Evolutionary conservation across 2,329 filamentous ascomycete species (phyloP).

Genomic region (Neocucurbitaria cava): DNA sequence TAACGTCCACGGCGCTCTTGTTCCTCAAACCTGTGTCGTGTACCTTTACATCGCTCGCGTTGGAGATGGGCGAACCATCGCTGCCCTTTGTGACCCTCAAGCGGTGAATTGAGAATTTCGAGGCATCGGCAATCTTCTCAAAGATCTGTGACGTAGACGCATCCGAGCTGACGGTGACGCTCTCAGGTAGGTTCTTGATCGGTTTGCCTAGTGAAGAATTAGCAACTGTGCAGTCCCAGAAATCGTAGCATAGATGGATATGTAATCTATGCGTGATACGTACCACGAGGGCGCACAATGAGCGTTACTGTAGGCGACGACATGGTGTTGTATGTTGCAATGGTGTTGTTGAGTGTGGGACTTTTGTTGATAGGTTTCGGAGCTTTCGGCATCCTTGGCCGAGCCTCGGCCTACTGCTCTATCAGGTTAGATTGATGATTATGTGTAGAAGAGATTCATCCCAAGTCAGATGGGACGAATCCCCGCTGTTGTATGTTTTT

Average conservation of each 20-base stretch:
- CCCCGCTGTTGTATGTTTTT: no score
- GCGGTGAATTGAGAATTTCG: constrained; percentile 64
- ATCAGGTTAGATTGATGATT: no score
- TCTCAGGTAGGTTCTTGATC: constrained; percentile 66
- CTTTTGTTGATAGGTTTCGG: constrained; percentile 13
- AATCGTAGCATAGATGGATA: constrained; percentile 3
- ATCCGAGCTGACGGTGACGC: constrained; percentile 59
- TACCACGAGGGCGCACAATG: constrained; percentile 56
- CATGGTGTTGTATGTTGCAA: constrained; percentile 38
- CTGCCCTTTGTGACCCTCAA: constrained; percentile 70
- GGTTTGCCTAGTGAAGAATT: constrained; percentile 60
- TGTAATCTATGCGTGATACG: constrained; percentile 8
- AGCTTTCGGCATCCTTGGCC: constrained; percentile 4
- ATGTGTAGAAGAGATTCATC: no score
- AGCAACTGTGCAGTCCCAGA: constrained; percentile 3
- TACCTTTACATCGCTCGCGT: constrained; percentile 60
- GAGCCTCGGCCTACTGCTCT: constrained; percentile 16
- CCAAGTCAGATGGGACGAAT: no score
- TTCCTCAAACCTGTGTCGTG: constrained; percentile 64
- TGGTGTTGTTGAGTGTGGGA: constrained; percentile 13
- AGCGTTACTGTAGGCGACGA: constrained; percentile 53
- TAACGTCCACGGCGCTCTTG: constrained; percentile 76
- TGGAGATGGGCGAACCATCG: constrained; percentile 65
- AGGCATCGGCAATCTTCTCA: constrained; percentile 60
- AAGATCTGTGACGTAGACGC: constrained; percentile 65